Evolutionary conservation across 148 eudicot genomes (phyloP).

Genomic region (Linanthus parryae): DNA sequence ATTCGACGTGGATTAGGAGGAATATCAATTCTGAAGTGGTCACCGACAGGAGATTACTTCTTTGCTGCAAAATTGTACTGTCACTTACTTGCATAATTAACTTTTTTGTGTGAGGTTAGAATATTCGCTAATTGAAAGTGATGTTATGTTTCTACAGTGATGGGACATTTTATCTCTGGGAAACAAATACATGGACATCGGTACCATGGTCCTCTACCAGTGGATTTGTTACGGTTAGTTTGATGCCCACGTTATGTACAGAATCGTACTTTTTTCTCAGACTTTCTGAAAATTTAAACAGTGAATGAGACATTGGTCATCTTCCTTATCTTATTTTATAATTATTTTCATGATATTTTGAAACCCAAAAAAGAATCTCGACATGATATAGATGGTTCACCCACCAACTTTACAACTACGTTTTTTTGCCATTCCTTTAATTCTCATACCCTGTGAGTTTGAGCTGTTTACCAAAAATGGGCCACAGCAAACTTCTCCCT

Average conservation of each 20-base stretch:
- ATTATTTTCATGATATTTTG: no score
- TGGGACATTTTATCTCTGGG: constrained; percentile 98
- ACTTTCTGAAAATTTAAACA: not conserved
- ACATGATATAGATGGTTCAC: no score
- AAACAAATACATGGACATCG: constrained; percentile 95
- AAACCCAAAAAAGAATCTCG: no score
- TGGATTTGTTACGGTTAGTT: constrained; percentile 82
- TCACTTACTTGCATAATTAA: constrained; percentile 8
- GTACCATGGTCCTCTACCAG: constrained; percentile 88
- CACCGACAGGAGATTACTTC: constrained; percentile 92
- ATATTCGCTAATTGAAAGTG: constrained; percentile 1
- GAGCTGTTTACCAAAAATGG: no score
- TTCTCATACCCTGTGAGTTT: no score
- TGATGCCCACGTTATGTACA: not conserved
- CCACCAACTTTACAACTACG: no score
- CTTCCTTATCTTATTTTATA: no score
- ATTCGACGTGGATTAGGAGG: constrained; percentile 94
- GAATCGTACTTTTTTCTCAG: not conserved
- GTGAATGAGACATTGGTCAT: no score
- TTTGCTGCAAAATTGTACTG: constrained; percentile 89
- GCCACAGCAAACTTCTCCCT: no score
- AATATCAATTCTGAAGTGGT: constrained; percentile 87
- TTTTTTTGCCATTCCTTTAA: no score
- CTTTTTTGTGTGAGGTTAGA: constrained; percentile 2
- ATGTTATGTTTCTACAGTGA: constrained; percentile 44